Evolutionary conservation across 2,329 filamentous ascomycete genomes (phyloP).

Genomic region (Aspergillus pseudoglaucus): DNA sequence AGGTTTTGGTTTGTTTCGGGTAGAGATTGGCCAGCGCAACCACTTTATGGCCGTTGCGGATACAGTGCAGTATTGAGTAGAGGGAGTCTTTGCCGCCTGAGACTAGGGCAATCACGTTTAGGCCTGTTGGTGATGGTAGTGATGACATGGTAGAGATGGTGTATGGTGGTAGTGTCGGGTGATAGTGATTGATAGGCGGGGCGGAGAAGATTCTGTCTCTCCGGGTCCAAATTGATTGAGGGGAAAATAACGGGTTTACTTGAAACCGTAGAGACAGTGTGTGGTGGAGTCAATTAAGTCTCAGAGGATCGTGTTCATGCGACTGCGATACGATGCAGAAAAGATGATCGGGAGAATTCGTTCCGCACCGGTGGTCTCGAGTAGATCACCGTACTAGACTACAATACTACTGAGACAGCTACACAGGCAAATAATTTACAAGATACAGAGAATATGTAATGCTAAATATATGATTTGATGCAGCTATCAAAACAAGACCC

Average conservation of each 20-base stretch:
- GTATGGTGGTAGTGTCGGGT: conserved; percentile 16
- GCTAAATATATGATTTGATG: too few relatives aligned
- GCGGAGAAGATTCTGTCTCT: neutral
- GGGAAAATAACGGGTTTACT: too few relatives aligned
- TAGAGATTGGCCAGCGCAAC: conserved; percentile 86
- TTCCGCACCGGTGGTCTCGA: too few relatives aligned
- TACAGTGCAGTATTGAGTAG: conserved; percentile 84
- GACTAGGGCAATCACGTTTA: conserved; percentile 82
- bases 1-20: conserved; percentile 40
- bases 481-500: conserved; percentile 16
- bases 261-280: too few relatives aligned
- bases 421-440: too few relatives aligned
- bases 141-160: conserved; percentile 24
- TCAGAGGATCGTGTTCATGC: too few relatives aligned
- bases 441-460: too few relatives aligned
- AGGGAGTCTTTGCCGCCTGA: conserved; percentile 98
- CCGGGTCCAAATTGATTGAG: neutral
- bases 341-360: too few relatives aligned
- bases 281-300: too few relatives aligned
- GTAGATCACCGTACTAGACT: too few relatives aligned
- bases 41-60: conserved; percentile 75
- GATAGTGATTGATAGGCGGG: conserved; percentile 21
- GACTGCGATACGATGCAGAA: too few relatives aligned
- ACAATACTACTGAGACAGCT: too few relatives aligned
- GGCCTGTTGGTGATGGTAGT: conserved; percentile 16